A percentile compares a stretch with the other conserved stretches of the same genome.
These are phyloP conservation scores for Pachysandra terminalis DNA, from an alignment of 164 flowering plant genomes.

Conservation along the genomic window DNA sequence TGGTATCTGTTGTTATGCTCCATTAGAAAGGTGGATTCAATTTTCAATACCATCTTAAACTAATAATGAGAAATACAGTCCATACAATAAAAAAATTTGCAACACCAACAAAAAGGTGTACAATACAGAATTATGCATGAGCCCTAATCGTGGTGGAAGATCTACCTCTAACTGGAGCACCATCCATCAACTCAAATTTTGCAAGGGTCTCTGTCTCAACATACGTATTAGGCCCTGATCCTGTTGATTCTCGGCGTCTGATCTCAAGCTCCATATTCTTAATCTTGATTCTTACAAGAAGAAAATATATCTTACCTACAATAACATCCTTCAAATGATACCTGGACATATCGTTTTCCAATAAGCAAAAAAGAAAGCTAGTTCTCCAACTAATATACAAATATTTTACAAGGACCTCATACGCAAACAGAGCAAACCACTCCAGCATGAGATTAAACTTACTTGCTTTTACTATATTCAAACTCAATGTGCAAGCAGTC, in stretches of 20 bases:
- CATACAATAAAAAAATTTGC: too few species aligned
- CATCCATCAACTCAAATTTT: slow-evolving; percentile 95
- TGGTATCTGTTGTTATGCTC: neutral
- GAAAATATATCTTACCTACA: slow-evolving; percentile 88
- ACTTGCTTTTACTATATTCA: slow-evolving; percentile 97
- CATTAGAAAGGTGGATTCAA: neutral
- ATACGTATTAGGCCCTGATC: slow-evolving; percentile 86
- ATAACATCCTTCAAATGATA: slow-evolving; percentile 95
- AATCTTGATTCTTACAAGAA: slow-evolving; percentile 90
- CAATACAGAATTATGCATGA: neutral
- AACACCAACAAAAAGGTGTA: neutral
- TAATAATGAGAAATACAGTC: too few species aligned
- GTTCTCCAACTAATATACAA: neutral
- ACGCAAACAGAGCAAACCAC: neutral
- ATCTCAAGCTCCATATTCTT: slow-evolving; percentile 98
- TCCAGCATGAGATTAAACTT: slow-evolving; percentile 20
- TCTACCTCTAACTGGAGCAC: slow-evolving; percentile 96
- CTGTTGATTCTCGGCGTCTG: slow-evolving; percentile 95
- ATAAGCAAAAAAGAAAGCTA: slow-evolving; percentile 6
- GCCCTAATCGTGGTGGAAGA: neutral
- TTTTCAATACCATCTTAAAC: too few species aligned
- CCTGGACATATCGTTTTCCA: slow-evolving; percentile 36
- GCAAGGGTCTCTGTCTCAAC: slow-evolving; percentile 97
- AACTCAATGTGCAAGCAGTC: slow-evolving; percentile 96
- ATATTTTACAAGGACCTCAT: too few species aligned